Evolutionary conservation across 2,329 filamentous ascomycete species (phyloP).

Genomic region (Beauveria asiatica): DNA sequence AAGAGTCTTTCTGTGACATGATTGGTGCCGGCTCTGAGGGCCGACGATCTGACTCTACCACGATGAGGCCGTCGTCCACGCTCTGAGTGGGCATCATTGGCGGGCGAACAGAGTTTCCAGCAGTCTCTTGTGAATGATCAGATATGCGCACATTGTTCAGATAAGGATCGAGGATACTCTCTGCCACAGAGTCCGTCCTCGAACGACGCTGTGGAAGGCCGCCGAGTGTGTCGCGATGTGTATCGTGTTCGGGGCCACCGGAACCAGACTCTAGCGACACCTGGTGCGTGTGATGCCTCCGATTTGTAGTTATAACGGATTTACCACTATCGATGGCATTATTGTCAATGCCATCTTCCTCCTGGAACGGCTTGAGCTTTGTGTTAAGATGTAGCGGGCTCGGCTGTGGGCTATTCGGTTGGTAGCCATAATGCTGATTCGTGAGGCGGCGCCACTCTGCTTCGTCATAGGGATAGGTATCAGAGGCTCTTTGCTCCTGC

Average conservation of each 20-base stretch:
- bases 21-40: background rate
- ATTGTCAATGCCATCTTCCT: background rate
- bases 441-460: slow-evolving; percentile 9
- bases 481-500: background rate
- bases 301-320: background rate
- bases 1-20: slow-evolving; percentile 26
- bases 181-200: slow-evolving; percentile 1
- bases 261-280: slow-evolving; percentile 6
- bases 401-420: background rate
- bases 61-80: slow-evolving; percentile 17
- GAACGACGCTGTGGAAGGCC: background rate
- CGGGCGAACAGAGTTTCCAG: background rate
- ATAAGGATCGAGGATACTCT: slow-evolving; percentile 8
- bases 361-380: background rate
- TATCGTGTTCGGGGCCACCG: background rate
- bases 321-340: background rate
- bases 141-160: background rate
- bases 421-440: background rate
- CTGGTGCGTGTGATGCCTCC: slow-evolving; percentile 1
- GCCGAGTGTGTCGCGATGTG: slow-evolving; percentile 1
- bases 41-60: slow-evolving; percentile 14
- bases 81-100: slow-evolving; percentile 1
- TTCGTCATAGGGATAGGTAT: background rate
- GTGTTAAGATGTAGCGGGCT: slow-evolving; percentile 1
- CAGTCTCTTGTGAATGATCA: slow-evolving; percentile 2